A percentile compares a stretch with the other conserved stretches of the same genome.
Conservation (phyloP, 2,329 filamentous ascomycete species). For the Alternaria tenuissima region DNA sequence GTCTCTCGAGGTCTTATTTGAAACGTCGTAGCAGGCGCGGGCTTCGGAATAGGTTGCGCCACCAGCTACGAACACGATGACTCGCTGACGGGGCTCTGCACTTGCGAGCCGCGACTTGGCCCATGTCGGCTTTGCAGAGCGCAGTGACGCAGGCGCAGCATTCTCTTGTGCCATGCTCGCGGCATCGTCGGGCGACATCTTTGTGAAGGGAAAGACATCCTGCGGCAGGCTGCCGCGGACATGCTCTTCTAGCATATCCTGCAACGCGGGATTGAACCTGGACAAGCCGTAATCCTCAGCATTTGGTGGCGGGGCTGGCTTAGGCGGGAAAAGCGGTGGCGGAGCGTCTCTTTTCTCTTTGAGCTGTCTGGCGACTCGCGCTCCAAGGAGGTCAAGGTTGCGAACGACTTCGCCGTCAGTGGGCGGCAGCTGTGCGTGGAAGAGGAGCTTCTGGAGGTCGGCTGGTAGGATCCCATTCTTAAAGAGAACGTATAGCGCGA, state of each 20-base stretch:
- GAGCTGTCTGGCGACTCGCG: slow-evolving; percentile 72
- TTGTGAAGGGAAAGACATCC: slow-evolving; percentile 58
- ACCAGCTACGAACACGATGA: slow-evolving; percentile 94
- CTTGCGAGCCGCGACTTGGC: slow-evolving; percentile 79
- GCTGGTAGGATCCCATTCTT: slow-evolving; percentile 83
- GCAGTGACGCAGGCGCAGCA: slow-evolving; percentile 69
- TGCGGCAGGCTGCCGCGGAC: slow-evolving; percentile 53
- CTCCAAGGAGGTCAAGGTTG: slow-evolving; percentile 85
- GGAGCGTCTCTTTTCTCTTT: slow-evolving; percentile 77
- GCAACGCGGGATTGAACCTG: slow-evolving; percentile 82
- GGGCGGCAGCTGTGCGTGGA: slow-evolving; percentile 79
- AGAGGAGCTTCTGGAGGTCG: slow-evolving; percentile 83
- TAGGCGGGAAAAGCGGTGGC: slow-evolving; percentile 75
- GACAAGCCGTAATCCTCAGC: slow-evolving; percentile 83
- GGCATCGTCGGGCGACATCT: slow-evolving; percentile 67
- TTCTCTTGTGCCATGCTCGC: slow-evolving; percentile 64
- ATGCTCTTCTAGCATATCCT: slow-evolving; percentile 81
- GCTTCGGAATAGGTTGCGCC: slow-evolving; percentile 94
- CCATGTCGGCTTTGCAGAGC: slow-evolving; percentile 94
- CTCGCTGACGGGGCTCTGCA: slow-evolving; percentile 83
- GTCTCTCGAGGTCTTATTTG: slow-evolving; percentile 75
- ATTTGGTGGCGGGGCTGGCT: slow-evolving; percentile 61
- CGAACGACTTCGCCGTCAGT: slow-evolving; percentile 75
- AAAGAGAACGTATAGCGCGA: slow-evolving; percentile 86
- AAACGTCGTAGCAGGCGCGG: slow-evolving; percentile 86